A percentile compares a stretch with the other conserved stretches of the same genome.
Evolutionary conservation across 306 rosid genomes (phyloP).

Genomic region (Gillenia trifoliata): DNA sequence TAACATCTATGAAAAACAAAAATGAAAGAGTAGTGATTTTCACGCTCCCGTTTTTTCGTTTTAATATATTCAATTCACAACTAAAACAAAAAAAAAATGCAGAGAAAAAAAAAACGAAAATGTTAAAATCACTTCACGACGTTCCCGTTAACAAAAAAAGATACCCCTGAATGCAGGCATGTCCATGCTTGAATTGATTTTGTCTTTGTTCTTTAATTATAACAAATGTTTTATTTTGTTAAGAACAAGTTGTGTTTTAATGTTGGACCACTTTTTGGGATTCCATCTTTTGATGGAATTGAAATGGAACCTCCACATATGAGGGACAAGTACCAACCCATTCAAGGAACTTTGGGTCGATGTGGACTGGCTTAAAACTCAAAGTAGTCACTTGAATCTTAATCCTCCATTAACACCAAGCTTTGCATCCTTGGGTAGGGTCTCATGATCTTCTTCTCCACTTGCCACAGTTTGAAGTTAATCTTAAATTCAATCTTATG

Average conservation of each 20-base stretch:
- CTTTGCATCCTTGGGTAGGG: not conserved
- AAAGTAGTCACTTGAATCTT: too few species aligned
- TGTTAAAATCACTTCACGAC: too few species aligned
- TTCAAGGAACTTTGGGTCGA: too few species aligned
- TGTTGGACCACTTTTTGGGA: conserved; percentile 20
- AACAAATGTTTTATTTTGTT: not conserved
- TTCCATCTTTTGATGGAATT: conserved; percentile 15
- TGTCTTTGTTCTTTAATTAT: not conserved
- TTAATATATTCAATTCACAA: too few species aligned
- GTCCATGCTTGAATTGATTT: not conserved
- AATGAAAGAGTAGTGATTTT: too few species aligned
- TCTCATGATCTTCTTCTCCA: not conserved
- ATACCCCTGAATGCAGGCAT: not conserved
- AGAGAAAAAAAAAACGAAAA: too few species aligned
- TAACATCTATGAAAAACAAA: too few species aligned
- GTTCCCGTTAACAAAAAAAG: not conserved
- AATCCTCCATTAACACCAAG: too few species aligned
- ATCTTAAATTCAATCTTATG: not conserved
- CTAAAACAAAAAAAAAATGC: too few species aligned
- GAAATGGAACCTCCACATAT: not conserved
- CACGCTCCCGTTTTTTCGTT: too few species aligned
- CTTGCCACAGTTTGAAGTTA: not conserved
- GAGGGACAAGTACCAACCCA: not conserved
- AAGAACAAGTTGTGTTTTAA: conserved; percentile 4
- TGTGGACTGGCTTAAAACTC: too few species aligned